Conservation (phyloP, 2,329 filamentous ascomycete genomes). For the Sclerotinia spermophila region DNA sequence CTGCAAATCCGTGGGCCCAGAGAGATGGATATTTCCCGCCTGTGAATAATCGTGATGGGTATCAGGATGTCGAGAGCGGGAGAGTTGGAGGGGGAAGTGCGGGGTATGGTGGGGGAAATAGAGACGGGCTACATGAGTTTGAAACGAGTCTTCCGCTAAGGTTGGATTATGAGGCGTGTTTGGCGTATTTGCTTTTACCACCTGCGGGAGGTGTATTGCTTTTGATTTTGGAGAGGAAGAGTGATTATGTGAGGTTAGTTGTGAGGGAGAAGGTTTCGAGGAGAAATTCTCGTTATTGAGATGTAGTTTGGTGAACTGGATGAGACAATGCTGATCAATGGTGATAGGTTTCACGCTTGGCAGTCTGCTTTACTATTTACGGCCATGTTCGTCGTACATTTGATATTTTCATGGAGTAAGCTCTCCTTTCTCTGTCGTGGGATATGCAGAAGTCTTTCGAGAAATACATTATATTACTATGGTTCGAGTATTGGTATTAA, state of each 20-base stretch:
- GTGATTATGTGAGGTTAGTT: slow-evolving; percentile 79
- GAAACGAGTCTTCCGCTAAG: slow-evolving; percentile 85
- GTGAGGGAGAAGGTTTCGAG: neutral
- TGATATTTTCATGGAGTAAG: slow-evolving; percentile 79
- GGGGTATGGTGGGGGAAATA: neutral
- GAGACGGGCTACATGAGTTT: slow-evolving; percentile 70
- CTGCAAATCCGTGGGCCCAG: slow-evolving; percentile 21
- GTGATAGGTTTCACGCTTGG: slow-evolving; percentile 85
- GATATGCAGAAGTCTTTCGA: neutral
- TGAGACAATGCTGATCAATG: slow-evolving; percentile 2
- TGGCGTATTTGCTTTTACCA: slow-evolving; percentile 83
- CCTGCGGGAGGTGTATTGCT: slow-evolving; percentile 82
- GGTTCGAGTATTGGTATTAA: neutral
- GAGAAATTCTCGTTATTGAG: neutral
- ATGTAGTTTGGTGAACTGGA: neutral
- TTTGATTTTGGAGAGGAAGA: slow-evolving; percentile 85
- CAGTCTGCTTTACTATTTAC: slow-evolving; percentile 84
- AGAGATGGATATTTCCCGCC: slow-evolving; percentile 21
- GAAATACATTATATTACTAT: neutral
- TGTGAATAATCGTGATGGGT: slow-evolving; percentile 11
- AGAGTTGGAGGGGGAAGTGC: neutral
- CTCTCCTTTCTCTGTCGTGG: no score
- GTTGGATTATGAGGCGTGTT: slow-evolving; percentile 83
- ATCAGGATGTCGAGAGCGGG: slow-evolving; percentile 14
- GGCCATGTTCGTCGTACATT: slow-evolving; percentile 68